phyloP scores from a whole-genome alignment of 306 rosid genomes.

The Vachellia collinsii region DNA sequence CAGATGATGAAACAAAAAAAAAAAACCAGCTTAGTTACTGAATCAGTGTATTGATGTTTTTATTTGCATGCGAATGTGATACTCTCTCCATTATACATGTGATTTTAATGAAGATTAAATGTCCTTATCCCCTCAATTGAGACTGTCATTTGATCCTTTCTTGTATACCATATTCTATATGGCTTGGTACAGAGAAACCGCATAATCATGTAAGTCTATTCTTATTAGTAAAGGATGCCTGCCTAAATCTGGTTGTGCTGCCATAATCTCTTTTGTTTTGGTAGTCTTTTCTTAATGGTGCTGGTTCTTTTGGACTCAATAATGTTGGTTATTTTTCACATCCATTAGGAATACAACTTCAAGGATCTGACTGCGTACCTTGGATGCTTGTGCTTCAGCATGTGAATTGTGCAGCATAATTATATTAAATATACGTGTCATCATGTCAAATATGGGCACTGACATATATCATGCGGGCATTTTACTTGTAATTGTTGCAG shows the following conservation, averaged over 20 bases:
- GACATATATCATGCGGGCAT: not conserved
- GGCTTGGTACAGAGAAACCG: not conserved
- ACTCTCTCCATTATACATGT: no score
- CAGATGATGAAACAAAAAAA: no score
- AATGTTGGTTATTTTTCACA: not conserved
- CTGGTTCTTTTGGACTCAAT: not conserved
- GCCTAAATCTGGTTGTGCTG: not conserved
- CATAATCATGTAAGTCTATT: not conserved
- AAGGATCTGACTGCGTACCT: slow-evolving; percentile 3
- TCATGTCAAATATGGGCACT: not conserved
- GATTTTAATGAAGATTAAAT: no score
- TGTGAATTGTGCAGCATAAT: not conserved
- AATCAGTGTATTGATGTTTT: no score
- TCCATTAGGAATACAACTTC: not conserved
- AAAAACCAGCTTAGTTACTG: no score
- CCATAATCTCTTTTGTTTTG: not conserved
- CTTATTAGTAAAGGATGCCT: not conserved
- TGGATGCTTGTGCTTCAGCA: not conserved
- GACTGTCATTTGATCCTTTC: no score
- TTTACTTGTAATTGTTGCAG: not conserved
- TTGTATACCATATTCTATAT: not conserved
- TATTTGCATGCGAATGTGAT: no score
- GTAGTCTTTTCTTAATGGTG: no score
- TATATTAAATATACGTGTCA: not conserved
- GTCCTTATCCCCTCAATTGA: no score